Percentiles rank a stretch among this genome's conserved stretches.
Evolutionary conservation across 31 red algal species (phyloP).

Genomic region (Bonnemaisonia californica): DNA sequence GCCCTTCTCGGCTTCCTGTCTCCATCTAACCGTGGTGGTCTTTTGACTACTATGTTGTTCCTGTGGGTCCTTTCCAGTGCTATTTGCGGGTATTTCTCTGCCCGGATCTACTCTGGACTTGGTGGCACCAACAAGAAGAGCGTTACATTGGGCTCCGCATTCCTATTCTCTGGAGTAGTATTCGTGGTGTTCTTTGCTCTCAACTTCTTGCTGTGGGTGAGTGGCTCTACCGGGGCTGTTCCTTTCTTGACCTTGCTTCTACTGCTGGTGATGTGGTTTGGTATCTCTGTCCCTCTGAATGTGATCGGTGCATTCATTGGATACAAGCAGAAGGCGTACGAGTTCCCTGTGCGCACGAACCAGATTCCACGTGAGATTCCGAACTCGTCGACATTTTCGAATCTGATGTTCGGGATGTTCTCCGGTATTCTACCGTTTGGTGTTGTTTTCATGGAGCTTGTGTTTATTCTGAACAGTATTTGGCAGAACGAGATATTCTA

Average conservation of each 20-base stretch:
- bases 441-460: conserved; percentile 85
- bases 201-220: conserved; percentile 82
- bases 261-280: conserved; percentile 92
- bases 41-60: conserved; percentile 81
- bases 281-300: conserved; percentile 89
- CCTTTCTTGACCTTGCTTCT: conserved; percentile 88
- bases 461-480: conserved; percentile 96
- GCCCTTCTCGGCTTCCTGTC: conserved; percentile 90
- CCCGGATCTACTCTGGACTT: conserved; percentile 82
- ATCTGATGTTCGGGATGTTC: conserved; percentile 51
- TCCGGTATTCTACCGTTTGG: conserved; percentile 94
- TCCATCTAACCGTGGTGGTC: conserved; percentile 90
- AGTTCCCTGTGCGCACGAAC: conserved; percentile 89
- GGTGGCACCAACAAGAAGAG: conserved; percentile 82
- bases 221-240: conserved; percentile 77
- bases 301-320: conserved; percentile 88
- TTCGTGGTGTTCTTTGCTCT: conserved; percentile 87
- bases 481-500: conserved; percentile 86
- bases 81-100: conserved; percentile 79
- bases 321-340: conserved; percentile 74
- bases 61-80: conserved; percentile 75
- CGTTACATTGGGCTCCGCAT: conserved; percentile 86
- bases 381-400: conserved; percentile 51
- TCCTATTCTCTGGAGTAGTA: conserved; percentile 80
- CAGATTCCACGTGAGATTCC: conserved; percentile 83